Evolutionary conservation across 1,139 yeast genomes (phyloP), one percentile per base, ranked within the genome.

Genomic region (Diutina siamensis): DNA sequence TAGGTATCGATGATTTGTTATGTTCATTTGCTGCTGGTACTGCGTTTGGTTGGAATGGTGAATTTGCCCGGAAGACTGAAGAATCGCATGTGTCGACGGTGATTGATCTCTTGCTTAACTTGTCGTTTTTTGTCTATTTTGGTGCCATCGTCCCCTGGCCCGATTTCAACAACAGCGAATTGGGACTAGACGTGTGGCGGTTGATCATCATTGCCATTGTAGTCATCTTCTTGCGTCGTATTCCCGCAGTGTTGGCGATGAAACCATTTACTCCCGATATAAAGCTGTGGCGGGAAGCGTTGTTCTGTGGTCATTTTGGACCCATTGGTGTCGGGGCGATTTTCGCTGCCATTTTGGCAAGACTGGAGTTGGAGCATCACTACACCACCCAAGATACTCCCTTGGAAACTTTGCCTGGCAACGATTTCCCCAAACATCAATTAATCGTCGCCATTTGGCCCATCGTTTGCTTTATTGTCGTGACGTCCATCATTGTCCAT

Each of bases 271-370:
- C 86, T n/a, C 96, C 97, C 0, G 97, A 89, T 61, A 78, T 92
- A 41, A 80, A 86, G 55, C 79, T 92, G 33, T 89, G 97, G 97
- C 77, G 95, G 62, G 97, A 92, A 59, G 97, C 97, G 0, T 59
- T 92, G 7, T 88, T 92, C 58, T 89, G 95, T 61, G 97, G 97
- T 20, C 97, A 92, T 65, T 92, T 92, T 61, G 98, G 98, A 44
- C 98, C 98, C 9, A 87, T 92, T 59, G 98, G 98, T 47, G 98
- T 92, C 10, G 97, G 97, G 52, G 97, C 97, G 1, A 76, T 92
- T 19, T 92, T 86, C 64, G 95, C 95, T 19, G 80, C 89, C 13
- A 83, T 92, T 49, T 67, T 89, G 54, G 92, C 96, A 1, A 74
- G 94, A 53, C 77, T 79, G 17, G 92, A 85, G 53, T 69, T 92